phyloP scores from a whole-genome alignment of 495 filamentous ascomycete genomes.

The Viridothelium virens region DNA sequence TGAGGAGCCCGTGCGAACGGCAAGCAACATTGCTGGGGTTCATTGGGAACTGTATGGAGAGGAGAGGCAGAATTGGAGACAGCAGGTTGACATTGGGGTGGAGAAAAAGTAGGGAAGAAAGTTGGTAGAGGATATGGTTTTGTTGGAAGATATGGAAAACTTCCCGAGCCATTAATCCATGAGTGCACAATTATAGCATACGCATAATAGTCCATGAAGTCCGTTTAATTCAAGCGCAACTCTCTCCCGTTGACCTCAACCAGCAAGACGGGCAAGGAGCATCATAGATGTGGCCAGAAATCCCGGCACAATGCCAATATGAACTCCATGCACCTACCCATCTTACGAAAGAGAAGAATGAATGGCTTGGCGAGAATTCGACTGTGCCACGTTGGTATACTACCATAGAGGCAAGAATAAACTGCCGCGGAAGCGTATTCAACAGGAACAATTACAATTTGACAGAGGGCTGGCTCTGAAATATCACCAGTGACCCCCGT shows the following conservation, averaged over 20 bases:
- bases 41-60: conserved; percentile 20
- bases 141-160: not conserved
- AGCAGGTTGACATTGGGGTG: conserved; percentile 8
- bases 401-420: too few species aligned
- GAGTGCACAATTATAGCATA: not conserved
- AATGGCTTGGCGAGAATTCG: too few species aligned
- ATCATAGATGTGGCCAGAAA: too few species aligned
- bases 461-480: too few species aligned
- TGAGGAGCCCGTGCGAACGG: conserved; percentile 20
- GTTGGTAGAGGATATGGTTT: not conserved
- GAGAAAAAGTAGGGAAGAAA: not conserved
- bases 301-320: too few species aligned
- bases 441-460: too few species aligned
- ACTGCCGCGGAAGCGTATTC: too few species aligned
- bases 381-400: too few species aligned
- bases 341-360: too few species aligned
- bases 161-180: not conserved
- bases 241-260: not conserved
- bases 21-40: conserved; percentile 21
- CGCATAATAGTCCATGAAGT: not conserved
- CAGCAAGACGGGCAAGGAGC: too few species aligned
- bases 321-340: too few species aligned
- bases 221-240: not conserved
- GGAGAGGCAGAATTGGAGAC: conserved; percentile 4
- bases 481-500: too few species aligned